Evolutionary conservation across 106 monocot species (phyloP).

Genomic region (Dioscorea zingiberensis): DNA sequence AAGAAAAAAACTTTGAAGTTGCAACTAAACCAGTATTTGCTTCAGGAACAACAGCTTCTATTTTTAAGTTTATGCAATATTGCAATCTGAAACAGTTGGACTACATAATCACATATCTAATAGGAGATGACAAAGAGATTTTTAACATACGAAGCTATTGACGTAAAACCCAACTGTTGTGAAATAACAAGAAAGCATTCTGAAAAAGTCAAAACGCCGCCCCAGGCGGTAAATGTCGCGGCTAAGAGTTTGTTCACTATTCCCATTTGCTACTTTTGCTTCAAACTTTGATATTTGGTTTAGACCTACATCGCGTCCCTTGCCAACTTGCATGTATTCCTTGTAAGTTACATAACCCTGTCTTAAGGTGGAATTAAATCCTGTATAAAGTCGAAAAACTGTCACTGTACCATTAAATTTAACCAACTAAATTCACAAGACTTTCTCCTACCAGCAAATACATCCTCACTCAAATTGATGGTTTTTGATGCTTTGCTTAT

Average conservation of each 20-base stretch:
- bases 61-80: too few species aligned
- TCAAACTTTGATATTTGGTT: slow-evolving; percentile 87
- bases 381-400: slow-evolving; percentile 14
- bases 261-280: slow-evolving; percentile 81
- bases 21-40: too few species aligned
- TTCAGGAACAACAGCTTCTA: too few species aligned
- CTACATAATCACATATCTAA: too few species aligned
- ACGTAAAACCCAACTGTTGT: slow-evolving; percentile 83
- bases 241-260: slow-evolving; percentile 71
- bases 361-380: slow-evolving; percentile 68
- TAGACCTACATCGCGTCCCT: slow-evolving; percentile 85
- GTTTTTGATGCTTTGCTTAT: slow-evolving; percentile 88
- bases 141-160: slow-evolving; percentile 45
- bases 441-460: slow-evolving; percentile 63
- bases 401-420: background rate
- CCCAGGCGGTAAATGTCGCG: slow-evolving; percentile 72
- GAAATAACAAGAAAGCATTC: slow-evolving; percentile 79
- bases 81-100: too few species aligned
- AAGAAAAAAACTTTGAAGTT: too few species aligned
- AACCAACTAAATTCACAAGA: background rate
- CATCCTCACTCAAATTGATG: slow-evolving; percentile 83
- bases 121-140: too few species aligned
- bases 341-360: slow-evolving; percentile 55
- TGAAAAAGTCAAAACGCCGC: slow-evolving; percentile 64
- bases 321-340: slow-evolving; percentile 81